Conservation (phyloP, 495 filamentous ascomycete genomes). For the Bacidia gigantensis region DNA sequence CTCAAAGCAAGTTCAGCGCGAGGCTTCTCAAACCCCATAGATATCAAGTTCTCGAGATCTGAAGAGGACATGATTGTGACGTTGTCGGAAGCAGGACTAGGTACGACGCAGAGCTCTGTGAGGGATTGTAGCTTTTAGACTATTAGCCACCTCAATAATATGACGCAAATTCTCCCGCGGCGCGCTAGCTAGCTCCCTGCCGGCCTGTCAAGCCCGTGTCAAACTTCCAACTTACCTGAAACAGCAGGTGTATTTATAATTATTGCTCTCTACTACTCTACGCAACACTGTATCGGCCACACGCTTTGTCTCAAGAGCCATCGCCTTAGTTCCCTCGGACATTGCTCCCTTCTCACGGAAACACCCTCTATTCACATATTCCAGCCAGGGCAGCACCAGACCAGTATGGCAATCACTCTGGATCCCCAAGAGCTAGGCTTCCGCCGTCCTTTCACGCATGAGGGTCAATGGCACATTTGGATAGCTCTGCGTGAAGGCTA, state of each 20-base stretch:
- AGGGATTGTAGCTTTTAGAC: too few species aligned
- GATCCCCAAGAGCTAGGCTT: constrained; percentile 86
- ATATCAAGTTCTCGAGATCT: constrained; percentile 51
- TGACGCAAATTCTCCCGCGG: neutral
- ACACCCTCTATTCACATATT: too few species aligned
- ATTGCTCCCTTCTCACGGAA: neutral
- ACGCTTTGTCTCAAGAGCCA: too few species aligned
- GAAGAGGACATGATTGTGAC: neutral
- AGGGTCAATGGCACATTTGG: constrained; percentile 23
- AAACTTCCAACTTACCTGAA: neutral
- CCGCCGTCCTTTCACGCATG: constrained; percentile 79
- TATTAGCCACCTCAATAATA: neutral
- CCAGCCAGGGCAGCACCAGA: neutral
- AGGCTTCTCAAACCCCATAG: constrained; percentile 88
- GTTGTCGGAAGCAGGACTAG: neutral
- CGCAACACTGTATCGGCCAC: neutral
- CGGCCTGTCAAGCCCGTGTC: too few species aligned
- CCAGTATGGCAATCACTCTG: constrained; percentile 83
- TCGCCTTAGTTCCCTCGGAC: neutral
- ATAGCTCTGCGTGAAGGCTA: neutral
- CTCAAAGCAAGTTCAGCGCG: constrained; percentile 69
- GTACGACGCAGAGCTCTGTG: too few species aligned
- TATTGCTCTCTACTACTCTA: neutral
- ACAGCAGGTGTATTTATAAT: neutral
- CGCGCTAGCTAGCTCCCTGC: neutral